These are phyloP conservation scores for Dictyostelium purpureum DNA, from an alignment of 78 protist genomes.

Conservation along the genomic window DNA sequence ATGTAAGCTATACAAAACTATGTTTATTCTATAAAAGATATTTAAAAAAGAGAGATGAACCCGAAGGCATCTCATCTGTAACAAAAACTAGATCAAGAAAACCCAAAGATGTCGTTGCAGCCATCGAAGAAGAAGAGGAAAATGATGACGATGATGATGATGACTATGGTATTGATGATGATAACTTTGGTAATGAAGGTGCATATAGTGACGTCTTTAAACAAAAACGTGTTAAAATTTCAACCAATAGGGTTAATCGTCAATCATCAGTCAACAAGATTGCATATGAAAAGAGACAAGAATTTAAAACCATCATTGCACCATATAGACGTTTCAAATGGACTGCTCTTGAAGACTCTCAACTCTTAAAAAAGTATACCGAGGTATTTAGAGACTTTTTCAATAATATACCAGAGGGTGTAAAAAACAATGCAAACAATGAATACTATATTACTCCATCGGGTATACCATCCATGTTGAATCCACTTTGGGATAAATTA, in stretches of 20 bases:
- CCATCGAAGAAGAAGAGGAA: not conserved
- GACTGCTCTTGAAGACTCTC: not conserved
- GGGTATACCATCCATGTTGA: conserved; percentile 13
- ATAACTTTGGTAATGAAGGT: not conserved
- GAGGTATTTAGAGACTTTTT: not conserved
- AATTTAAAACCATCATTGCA: not conserved
- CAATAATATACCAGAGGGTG: not conserved
- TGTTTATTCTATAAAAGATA: not conserved
- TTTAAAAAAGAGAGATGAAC: not conserved
- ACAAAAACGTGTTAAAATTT: not conserved
- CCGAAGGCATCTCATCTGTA: no score
- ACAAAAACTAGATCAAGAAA: not conserved
- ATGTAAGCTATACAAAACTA: not conserved
- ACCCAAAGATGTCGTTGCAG: not conserved
- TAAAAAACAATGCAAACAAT: not conserved
- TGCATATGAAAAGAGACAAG: not conserved
- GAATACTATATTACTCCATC: conserved; percentile 19
- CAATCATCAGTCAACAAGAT: not conserved
- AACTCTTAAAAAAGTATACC: not conserved
- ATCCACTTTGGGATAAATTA: conserved; percentile 1
- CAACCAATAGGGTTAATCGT: not conserved
- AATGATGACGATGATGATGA: not conserved
- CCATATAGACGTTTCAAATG: conserved; percentile 16
- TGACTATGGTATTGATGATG: not conserved
- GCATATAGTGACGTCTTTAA: not conserved